Percentiles rank a stretch among this genome's conserved stretches.
Conservation (phyloP, 2,329 filamentous ascomycete species). For the Diaporthe vaccinii region DNA sequence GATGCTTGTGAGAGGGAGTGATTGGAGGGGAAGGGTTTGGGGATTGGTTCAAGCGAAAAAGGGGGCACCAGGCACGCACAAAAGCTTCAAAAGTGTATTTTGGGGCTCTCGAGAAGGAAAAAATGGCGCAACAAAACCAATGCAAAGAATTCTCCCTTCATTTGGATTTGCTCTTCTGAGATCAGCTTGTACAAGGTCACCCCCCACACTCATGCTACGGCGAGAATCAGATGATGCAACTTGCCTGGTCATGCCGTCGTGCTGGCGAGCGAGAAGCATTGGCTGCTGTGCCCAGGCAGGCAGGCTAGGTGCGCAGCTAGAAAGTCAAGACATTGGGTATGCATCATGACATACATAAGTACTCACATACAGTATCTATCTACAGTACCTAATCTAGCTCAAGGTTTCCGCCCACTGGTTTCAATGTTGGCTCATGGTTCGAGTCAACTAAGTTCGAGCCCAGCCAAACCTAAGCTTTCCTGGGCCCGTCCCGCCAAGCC, state of each 20-base stretch:
- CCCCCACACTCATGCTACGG: neutral
- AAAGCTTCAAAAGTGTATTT: slow-evolving; percentile 30
- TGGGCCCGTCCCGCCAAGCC: neutral
- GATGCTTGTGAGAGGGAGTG: slow-evolving; percentile 1
- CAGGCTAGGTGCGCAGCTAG: neutral
- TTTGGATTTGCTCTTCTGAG: neutral
- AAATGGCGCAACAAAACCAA: slow-evolving; percentile 32
- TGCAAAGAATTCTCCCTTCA: slow-evolving; percentile 36
- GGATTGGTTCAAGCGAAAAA: slow-evolving; percentile 5
- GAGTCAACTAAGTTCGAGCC: slow-evolving; percentile 2
- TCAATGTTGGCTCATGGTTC: slow-evolving; percentile 10
- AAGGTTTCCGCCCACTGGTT: slow-evolving; percentile 12
- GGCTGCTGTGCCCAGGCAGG: neutral
- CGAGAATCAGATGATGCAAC: neutral
- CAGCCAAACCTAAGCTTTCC: neutral
- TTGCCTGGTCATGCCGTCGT: neutral
- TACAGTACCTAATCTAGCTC: neutral
- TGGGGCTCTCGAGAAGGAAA: slow-evolving; percentile 1
- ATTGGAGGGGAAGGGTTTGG: neutral
- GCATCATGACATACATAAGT: slow-evolving; percentile 4
- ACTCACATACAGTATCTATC: neutral
- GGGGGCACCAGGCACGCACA: slow-evolving; percentile 16
- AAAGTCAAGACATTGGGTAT: neutral
- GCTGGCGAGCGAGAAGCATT: neutral
- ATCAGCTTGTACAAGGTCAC: too few species aligned